Percentiles rank a stretch among this genome's conserved stretches.
Conservation (phyloP, 805 yeast genomes). For the Tetrapisispora phaffii region DNA sequence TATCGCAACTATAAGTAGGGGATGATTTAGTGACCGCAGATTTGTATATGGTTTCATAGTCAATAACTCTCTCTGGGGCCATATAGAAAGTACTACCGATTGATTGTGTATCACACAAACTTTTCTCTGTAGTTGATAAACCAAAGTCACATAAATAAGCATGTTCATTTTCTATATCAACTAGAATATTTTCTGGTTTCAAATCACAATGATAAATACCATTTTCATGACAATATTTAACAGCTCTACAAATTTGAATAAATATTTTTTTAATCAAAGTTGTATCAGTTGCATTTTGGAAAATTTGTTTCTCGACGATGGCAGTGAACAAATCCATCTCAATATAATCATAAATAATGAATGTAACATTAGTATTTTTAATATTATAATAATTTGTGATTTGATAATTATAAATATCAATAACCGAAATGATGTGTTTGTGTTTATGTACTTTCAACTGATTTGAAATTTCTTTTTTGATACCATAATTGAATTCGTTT, state of each 20-base stretch:
- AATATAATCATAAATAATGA: constrained; percentile 78
- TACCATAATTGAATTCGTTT: background rate
- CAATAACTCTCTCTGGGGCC: constrained; percentile 67
- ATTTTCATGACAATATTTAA: constrained; percentile 69
- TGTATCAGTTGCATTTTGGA: constrained; percentile 38
- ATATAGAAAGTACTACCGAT: constrained; percentile 84
- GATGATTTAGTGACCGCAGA: constrained; percentile 10
- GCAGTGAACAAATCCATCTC: constrained; percentile 80
- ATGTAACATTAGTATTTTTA: constrained; percentile 32
- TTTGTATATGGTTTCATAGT: constrained; percentile 1
- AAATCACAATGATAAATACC: constrained; percentile 90
- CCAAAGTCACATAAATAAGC: constrained; percentile 79
- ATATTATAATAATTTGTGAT: constrained; percentile 1
- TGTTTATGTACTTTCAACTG: constrained; percentile 71
- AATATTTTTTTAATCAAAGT: constrained; percentile 47
- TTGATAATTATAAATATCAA: constrained; percentile 52
- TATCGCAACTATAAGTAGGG: constrained; percentile 71
- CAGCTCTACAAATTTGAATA: constrained; percentile 71
- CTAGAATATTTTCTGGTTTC: constrained; percentile 88
- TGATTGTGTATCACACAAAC: constrained; percentile 59
- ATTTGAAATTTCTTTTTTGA: constrained; percentile 51
- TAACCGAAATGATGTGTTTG: constrained; percentile 67
- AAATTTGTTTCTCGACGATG: constrained; percentile 66
- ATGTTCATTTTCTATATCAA: constrained; percentile 44
- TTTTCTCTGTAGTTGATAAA: constrained; percentile 54